A percentile compares a stretch with the other conserved stretches of the same genome.
These are phyloP conservation scores for Globisporangium recalcitrans DNA, from an alignment of 352 stramenopile genomes.

Conservation along the genomic window DNA sequence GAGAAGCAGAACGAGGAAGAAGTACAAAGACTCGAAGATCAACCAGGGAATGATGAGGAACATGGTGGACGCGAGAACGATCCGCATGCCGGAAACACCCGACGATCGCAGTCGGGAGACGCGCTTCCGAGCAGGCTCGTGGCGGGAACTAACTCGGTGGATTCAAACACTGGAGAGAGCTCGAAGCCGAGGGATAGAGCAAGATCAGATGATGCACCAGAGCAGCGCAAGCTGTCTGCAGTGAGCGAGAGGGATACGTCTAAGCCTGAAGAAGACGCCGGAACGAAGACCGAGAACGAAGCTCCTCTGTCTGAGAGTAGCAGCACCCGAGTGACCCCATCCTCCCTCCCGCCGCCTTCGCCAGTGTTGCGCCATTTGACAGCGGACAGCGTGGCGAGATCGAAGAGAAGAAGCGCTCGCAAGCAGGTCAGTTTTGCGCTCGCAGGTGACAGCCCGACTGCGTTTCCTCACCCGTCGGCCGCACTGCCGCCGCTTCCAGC, in stretches of 20 bases:
- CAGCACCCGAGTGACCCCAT: neutral
- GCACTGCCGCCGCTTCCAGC: slow-evolving; percentile 66
- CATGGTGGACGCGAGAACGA: neutral
- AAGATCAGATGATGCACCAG: neutral
- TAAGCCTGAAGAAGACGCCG: neutral
- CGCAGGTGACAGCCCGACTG: slow-evolving; percentile 9
- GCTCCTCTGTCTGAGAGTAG: neutral
- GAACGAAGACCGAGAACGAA: neutral
- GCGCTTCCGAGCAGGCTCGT: neutral
- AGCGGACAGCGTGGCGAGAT: neutral
- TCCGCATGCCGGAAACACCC: neutral
- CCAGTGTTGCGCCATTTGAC: neutral
- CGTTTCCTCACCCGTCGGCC: slow-evolving; percentile 22
- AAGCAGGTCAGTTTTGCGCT: slow-evolving; percentile 22
- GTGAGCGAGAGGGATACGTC: neutral
- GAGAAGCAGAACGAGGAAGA: neutral
- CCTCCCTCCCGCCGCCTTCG: slow-evolving; percentile 1
- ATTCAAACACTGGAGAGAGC: neutral
- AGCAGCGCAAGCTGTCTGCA: neutral
- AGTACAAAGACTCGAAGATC: neutral
- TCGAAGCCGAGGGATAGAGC: neutral
- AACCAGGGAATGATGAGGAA: neutral
- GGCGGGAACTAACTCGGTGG: neutral
- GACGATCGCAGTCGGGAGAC: slow-evolving; percentile 6
- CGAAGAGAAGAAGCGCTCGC: slow-evolving; percentile 4